Base-by-base conservation (phyloP, 2,329 filamentous ascomycete genomes). In the Diaporthe velutina region DNA sequence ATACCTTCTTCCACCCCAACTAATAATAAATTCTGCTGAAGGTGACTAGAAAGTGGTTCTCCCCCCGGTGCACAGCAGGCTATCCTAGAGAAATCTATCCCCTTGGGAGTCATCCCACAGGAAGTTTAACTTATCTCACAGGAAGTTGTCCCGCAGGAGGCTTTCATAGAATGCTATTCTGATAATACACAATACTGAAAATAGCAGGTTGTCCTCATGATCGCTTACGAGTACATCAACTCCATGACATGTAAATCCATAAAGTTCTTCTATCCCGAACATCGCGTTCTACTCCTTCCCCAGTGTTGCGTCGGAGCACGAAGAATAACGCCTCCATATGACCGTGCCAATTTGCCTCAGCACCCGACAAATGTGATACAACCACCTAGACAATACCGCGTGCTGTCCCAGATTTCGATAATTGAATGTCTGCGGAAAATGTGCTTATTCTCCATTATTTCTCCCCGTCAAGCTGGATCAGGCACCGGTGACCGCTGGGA, bases 401-500 rank as follows among this genome's bases (percentile, higher is more conserved):
- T 50, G 45, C 2, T 28, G 8, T 17, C n/a, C 22, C 13, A 25
- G 8, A 12, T 7, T 7, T 25, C 9, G 4, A 38, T 5, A 38
- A 9, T 12, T 19, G 30, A 19, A 4, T 22, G 3, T 8, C 33
- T 33, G 6, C 52, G 15, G 3, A 71, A 15, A 45, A 70, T n/a
- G 42, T 61, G 10, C 30, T 12, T 25, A 35, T 12, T 50, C 9
- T 4, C 28, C 33, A n/a, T 19, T 2, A 52, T 9, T 38, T 38
- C 15, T 52, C 64, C 22, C 30, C 64, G 13, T 38, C 48, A 3
- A 70, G 57, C 52, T 82, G 76, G 9, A 83, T 76, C 28, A 82
- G 67, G 64, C 81, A 83, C 17, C 80, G 78, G 15, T 79, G 75
- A 6, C 78, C 80, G 22, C 73, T 80, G 2, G 81, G 80, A 0